phyloP scores from a whole-genome alignment of 257 asterid species.

The Cordia subcordata region DNA sequence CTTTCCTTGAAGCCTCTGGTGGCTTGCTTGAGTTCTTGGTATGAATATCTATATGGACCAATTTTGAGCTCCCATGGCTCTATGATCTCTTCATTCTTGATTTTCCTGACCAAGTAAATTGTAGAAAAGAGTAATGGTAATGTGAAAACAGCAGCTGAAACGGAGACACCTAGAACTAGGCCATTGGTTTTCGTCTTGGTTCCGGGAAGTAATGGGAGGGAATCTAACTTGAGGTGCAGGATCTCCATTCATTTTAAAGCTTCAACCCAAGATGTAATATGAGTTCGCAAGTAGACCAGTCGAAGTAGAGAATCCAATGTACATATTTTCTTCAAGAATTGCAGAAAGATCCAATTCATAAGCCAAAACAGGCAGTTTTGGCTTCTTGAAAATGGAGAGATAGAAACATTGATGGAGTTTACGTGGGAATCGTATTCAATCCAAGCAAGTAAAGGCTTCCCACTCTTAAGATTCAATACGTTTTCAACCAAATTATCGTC shows the following conservation, averaged over 20 bases:
- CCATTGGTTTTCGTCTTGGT: conserved; percentile 20
- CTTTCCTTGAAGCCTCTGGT: conserved; percentile 54
- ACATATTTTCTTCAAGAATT: conserved; percentile 40
- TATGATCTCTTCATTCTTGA: conserved; percentile 44
- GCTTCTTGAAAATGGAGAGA: conserved; percentile 40
- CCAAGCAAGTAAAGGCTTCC: conserved; percentile 54
- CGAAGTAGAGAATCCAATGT: conserved; percentile 72
- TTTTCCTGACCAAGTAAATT: conserved; percentile 20
- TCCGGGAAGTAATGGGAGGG: conserved; percentile 38
- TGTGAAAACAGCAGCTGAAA: conserved; percentile 8
- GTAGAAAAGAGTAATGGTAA: conserved; percentile 16
- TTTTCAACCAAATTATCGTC: conserved; percentile 17
- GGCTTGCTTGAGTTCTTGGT: conserved; percentile 51
- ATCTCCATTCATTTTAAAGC: conserved; percentile 52
- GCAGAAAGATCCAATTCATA: conserved; percentile 39
- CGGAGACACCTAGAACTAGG: conserved; percentile 20
- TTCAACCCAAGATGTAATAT: conserved; percentile 74
- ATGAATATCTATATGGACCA: conserved; percentile 61
- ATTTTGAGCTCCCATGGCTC: conserved; percentile 77
- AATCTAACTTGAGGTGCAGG: conserved; percentile 33
- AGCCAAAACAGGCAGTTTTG: conserved; percentile 42
- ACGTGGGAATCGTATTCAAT: conserved; percentile 46
- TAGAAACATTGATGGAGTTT: conserved; percentile 35
- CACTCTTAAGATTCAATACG: conserved; percentile 45
- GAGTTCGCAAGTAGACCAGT: conserved; percentile 59